These are phyloP conservation scores for Holtermannia corniformis DNA, from an alignment of 768 basidiomycete genomes.

Conservation along the genomic window DNA sequence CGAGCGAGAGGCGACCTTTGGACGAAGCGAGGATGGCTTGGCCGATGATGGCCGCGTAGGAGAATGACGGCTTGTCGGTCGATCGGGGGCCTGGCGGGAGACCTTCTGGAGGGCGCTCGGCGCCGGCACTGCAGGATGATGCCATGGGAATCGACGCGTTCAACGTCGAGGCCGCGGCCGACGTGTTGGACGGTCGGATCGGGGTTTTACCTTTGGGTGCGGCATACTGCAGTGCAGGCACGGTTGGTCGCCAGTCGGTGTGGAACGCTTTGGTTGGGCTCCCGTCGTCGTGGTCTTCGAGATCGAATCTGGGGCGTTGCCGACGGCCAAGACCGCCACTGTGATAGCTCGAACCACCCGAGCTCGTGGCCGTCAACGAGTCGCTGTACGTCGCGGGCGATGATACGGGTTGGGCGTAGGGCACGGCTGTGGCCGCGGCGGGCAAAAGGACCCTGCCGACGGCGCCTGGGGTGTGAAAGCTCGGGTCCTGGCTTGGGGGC, in stretches of 20 bases:
- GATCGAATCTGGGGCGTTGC: neutral
- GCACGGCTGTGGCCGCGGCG: neutral
- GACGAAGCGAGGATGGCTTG: slow-evolving; percentile 82
- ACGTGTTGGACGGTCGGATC: no score
- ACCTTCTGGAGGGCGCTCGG: slow-evolving; percentile 31
- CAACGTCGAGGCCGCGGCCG: no score
- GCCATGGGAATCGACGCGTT: slow-evolving; percentile 36
- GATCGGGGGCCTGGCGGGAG: slow-evolving; percentile 79
- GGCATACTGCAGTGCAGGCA: neutral
- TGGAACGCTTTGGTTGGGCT: neutral
- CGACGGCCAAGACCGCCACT: neutral
- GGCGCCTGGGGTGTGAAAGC: neutral
- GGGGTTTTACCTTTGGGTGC: neutral
- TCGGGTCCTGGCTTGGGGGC: neutral
- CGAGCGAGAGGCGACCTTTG: slow-evolving; percentile 73
- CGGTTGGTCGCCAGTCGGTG: neutral
- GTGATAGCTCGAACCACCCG: slow-evolving; percentile 1
- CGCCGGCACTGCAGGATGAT: slow-evolving; percentile 42
- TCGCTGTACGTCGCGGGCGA: neutral
- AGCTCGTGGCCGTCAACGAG: neutral
- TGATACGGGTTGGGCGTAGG: neutral
- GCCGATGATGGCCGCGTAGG: slow-evolving; percentile 92
- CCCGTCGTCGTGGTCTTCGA: neutral
- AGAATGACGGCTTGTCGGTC: slow-evolving; percentile 66
- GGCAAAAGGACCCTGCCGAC: neutral